These are phyloP conservation scores for Fusarium guadeloupense DNA, from an alignment of 2,329 filamentous ascomycete species.

Conservation along the genomic window DNA sequence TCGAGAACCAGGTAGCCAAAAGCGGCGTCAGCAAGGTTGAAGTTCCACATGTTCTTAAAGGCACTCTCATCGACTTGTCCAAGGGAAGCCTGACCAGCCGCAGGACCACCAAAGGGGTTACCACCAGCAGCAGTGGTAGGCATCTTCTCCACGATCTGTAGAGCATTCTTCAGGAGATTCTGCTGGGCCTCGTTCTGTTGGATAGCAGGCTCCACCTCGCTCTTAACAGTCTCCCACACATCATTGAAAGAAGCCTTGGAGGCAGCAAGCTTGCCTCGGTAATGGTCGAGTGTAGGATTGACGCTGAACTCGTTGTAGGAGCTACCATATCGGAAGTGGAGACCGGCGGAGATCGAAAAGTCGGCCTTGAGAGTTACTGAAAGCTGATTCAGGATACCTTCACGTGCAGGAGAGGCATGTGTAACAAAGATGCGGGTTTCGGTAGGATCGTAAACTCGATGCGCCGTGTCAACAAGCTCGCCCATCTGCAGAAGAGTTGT, in stretches of 20 bases:
- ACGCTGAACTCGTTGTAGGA: conserved; percentile 99
- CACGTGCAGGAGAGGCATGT: conserved; percentile 93
- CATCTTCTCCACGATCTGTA: conserved; percentile 98
- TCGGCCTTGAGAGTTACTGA: conserved; percentile 97
- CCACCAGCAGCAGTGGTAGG: conserved; percentile 92
- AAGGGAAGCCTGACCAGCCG: conserved; percentile 73
- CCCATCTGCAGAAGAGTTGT: conserved; percentile 98
- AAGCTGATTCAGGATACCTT: conserved; percentile 96
- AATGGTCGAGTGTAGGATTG: conserved; percentile 97
- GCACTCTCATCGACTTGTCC: conserved; percentile 97
- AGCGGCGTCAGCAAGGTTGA: conserved; percentile 95
- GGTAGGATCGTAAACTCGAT: conserved; percentile 97
- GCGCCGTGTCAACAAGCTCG: conserved; percentile 95
- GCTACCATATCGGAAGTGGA: conserved; percentile 98
- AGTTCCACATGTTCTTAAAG: conserved; percentile 99
- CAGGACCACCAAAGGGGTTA: conserved; percentile 93
- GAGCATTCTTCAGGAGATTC: conserved; percentile 87
- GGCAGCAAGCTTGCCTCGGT: conserved; percentile 96
- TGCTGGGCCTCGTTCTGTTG: conserved; percentile 93
- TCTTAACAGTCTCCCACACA: conserved; percentile 98
- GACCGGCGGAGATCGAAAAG: conserved; percentile 95
- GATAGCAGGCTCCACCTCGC: conserved; percentile 94
- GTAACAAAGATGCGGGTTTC: conserved; percentile 97
- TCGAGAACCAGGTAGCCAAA: conserved; percentile 97
- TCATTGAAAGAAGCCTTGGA: conserved; percentile 99